These are phyloP conservation scores for Ceratocystis smalleyi DNA, from an alignment of 2,329 filamentous ascomycete species.

Conservation along the genomic window DNA sequence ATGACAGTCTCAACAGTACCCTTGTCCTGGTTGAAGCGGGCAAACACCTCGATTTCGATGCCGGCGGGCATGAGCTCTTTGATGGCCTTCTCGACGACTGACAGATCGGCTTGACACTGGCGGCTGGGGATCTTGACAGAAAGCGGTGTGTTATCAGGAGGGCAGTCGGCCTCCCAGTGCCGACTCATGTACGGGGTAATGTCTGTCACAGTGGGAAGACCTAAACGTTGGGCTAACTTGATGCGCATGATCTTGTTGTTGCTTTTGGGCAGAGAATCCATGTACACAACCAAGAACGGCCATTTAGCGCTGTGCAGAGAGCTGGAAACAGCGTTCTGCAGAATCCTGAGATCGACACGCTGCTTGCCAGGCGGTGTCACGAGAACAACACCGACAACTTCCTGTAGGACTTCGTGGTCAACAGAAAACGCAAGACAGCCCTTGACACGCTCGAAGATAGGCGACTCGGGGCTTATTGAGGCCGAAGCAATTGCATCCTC, in stretches of 20 bases:
- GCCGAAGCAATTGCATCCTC: slow-evolving; percentile 39
- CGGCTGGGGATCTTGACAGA: slow-evolving; percentile 27
- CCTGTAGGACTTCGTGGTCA: slow-evolving; percentile 37
- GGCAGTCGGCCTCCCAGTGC: slow-evolving; percentile 37
- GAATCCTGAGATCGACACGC: slow-evolving; percentile 32
- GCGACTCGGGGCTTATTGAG: slow-evolving; percentile 27
- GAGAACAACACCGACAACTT: slow-evolving; percentile 38
- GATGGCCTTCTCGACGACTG: slow-evolving; percentile 21
- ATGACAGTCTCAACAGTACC: slow-evolving; percentile 14
- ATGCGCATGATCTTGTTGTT: slow-evolving; percentile 45
- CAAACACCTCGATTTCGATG: slow-evolving; percentile 13
- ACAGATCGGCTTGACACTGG: slow-evolving; percentile 24
- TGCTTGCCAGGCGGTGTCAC: slow-evolving; percentile 31
- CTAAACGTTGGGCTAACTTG: slow-evolving; percentile 33
- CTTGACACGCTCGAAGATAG: slow-evolving; percentile 31
- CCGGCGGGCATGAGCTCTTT: slow-evolving; percentile 8
- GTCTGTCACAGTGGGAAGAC: slow-evolving; percentile 31
- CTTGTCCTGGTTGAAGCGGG: slow-evolving; percentile 13
- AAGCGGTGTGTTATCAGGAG: slow-evolving; percentile 32
- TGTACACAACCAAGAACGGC: slow-evolving; percentile 37
- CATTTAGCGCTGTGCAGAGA: slow-evolving; percentile 38
- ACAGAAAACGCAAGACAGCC: slow-evolving; percentile 40
- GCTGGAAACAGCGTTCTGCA: slow-evolving; percentile 33
- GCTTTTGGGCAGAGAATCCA: slow-evolving; percentile 38
- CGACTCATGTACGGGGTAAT: slow-evolving; percentile 28